Base-by-base conservation (phyloP, 805 yeast genomes). In the Starmerella stellata region DNA sequence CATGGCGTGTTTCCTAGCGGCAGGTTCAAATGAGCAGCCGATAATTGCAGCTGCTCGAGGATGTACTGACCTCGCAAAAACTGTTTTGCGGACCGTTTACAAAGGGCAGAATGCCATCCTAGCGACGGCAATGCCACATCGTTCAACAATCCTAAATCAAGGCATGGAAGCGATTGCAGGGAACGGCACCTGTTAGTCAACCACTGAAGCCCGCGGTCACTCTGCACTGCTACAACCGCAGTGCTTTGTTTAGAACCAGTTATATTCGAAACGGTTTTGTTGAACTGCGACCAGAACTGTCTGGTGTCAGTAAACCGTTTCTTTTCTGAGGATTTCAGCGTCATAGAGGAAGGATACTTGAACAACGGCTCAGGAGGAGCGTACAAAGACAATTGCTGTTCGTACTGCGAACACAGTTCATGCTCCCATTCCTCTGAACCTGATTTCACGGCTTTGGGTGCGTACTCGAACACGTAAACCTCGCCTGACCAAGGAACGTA, bases 1-100 rank as follows among this genome's bases (percentile, higher is more conserved):
- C 74, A 64, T 45, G 73, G 74, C 46, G 87, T 59, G 51, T 90
- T 87, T 53, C 96, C 81, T 27, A 90, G 53, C 2, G 98, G 98
- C 36, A 90, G 69, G 39, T 77, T 74, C 30, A 87, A 72, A 52
- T 77, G 81, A 41, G 68, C 66, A 0, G 95, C 66, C 38, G 81
- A 55, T 0, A 72, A 62, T 16, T 74, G 65, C 58, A 81, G 63
- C 49, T 76, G 75, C 29, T 66, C 63, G 21, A 83, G 52, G 79
- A 93, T 77, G 1, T 74, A 62, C 0, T 90, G 78, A 34, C 83
- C 59, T 0, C 80, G 72, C 34, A 87, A 64, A 54, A 74, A 73
- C 46, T 78, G 83, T 48, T 74, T 75, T 31, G 75, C 64, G 3
- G 81, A 61, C 45, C 81, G 62, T 44, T 73, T 75, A 38, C 75